Evolutionary conservation across 192 early-diverging fungal genomes (phyloP).

Genomic region (Rhizophagus clarus): DNA sequence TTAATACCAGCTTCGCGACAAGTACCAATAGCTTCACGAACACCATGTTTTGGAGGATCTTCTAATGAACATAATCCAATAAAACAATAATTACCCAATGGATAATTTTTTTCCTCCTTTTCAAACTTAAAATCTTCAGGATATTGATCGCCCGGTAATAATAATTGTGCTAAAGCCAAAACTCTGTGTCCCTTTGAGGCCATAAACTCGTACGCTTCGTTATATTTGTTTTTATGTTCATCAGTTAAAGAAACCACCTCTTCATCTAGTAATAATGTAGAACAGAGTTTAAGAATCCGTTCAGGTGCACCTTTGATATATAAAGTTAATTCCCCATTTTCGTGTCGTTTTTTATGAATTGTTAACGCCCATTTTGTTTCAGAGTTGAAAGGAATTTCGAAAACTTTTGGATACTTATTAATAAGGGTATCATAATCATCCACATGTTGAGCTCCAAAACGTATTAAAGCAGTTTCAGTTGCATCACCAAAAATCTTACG

Average conservation of each 20-base stretch:
- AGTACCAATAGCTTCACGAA: constrained; percentile 95
- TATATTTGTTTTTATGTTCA: constrained; percentile 64
- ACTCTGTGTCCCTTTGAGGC: constrained; percentile 92
- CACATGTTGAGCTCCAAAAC: constrained; percentile 76
- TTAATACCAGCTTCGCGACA: constrained; percentile 92
- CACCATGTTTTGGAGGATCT: constrained; percentile 97
- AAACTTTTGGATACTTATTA: constrained; percentile 79
- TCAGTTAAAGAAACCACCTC: constrained; percentile 65
- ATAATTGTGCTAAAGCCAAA: constrained; percentile 85
- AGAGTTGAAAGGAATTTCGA: constrained; percentile 96
- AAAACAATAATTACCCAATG: constrained; percentile 67
- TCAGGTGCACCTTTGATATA: constrained; percentile 97
- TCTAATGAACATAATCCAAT: constrained; percentile 89
- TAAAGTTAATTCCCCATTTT: constrained; percentile 68
- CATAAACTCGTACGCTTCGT: constrained; percentile 84
- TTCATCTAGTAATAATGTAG: constrained; percentile 63
- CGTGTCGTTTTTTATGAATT: constrained; percentile 78
- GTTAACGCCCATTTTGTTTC: constrained; percentile 95
- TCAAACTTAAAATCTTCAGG: constrained; percentile 76
- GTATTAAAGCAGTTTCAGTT: constrained; percentile 88
- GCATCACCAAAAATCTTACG: constrained; percentile 90
- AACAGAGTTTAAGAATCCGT: constrained; percentile 83
- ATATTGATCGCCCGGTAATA: constrained; percentile 67
- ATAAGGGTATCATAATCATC: constrained; percentile 72
- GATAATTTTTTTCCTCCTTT: constrained; percentile 76